These are phyloP conservation scores for Penicillium expansum DNA, from an alignment of 2,329 filamentous ascomycete species.

Conservation along the genomic window DNA sequence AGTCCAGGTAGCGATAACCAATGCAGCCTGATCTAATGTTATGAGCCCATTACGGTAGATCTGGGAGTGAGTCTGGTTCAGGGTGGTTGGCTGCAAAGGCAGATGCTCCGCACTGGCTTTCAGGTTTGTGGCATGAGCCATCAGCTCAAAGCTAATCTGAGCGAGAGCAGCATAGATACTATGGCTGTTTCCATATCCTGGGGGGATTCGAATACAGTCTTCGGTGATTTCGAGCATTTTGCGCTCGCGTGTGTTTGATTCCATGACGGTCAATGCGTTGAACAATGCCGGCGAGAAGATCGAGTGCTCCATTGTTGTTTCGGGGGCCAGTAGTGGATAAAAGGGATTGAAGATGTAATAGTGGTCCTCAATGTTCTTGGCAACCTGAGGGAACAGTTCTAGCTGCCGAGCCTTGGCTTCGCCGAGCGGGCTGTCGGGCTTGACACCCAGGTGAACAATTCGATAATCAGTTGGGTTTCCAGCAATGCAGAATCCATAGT, in stretches of 20 bases:
- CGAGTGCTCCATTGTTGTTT: conserved; percentile 38
- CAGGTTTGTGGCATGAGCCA: conserved; percentile 39
- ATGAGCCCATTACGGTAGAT: conserved; percentile 45
- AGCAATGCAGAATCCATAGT: conserved; percentile 47
- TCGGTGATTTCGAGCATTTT: conserved; percentile 35
- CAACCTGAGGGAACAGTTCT: conserved; percentile 34
- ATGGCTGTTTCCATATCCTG: conserved; percentile 37
- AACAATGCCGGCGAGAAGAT: conserved; percentile 46
- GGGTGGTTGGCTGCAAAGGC: conserved; percentile 31
- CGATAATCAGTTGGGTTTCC: conserved; percentile 47
- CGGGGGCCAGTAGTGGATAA: conserved; percentile 40
- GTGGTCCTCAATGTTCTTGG: conserved; percentile 33
- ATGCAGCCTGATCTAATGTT: conserved; percentile 39
- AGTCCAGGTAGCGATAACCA: conserved; percentile 41
- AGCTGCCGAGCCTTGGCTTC: conserved; percentile 35
- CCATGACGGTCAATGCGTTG: conserved; percentile 42
- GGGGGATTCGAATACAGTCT: conserved; percentile 29
- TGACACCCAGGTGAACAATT: conserved; percentile 40
- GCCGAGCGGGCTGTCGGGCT: conserved; percentile 39
- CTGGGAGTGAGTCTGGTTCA: conserved; percentile 43
- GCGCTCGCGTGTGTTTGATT: conserved; percentile 43
- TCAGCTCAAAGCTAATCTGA: conserved; percentile 43
- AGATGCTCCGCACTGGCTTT: conserved; percentile 28
- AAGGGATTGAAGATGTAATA: conserved; percentile 48
- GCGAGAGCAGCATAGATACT: conserved; percentile 40